phyloP scores from a whole-genome alignment of 495 filamentous ascomycete species.

The Lasiosphaeria miniovina region DNA sequence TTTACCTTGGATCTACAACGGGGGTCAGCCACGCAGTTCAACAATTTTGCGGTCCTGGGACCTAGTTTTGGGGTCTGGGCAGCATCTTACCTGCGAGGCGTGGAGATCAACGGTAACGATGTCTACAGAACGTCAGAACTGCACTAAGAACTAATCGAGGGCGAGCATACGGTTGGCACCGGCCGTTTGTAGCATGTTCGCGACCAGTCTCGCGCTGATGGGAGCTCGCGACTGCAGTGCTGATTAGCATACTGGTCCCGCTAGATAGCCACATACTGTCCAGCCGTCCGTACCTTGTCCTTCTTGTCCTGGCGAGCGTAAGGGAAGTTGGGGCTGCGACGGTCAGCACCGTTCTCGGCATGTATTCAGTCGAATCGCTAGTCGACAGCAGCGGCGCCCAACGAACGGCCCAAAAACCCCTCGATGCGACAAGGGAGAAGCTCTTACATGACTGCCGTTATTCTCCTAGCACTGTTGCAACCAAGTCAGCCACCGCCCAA shows the following conservation, averaged over 20 bases:
- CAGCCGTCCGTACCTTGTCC: constrained; percentile 58
- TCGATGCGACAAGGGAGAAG: background rate
- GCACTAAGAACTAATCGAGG: constrained; percentile 32
- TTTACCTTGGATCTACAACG: constrained; percentile 22
- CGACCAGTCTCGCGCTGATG: constrained; percentile 88
- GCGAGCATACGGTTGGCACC: constrained; percentile 65
- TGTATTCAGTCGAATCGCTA: no score
- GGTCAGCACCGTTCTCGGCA: constrained; percentile 61
- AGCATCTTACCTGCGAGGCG: constrained; percentile 53
- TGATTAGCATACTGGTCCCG: constrained; percentile 3
- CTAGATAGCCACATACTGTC: background rate
- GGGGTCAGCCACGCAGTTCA: background rate
- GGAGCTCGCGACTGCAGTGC: constrained; percentile 57
- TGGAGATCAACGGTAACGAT: constrained; percentile 88
- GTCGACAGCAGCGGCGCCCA: background rate
- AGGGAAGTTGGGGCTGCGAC: constrained; percentile 93
- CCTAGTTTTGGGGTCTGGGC: no score
- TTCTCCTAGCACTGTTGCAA: constrained; percentile 29
- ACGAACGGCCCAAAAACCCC: background rate
- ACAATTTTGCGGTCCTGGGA: background rate
- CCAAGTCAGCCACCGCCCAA: constrained; percentile 15
- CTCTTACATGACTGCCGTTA: constrained; percentile 37
- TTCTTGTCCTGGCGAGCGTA: constrained; percentile 99
- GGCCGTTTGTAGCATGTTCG: constrained; percentile 96
- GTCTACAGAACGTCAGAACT: constrained; percentile 63